Base-by-base conservation (phyloP, 1,284 basidiomycete species). In the Apiotrichum sp. region DNA sequence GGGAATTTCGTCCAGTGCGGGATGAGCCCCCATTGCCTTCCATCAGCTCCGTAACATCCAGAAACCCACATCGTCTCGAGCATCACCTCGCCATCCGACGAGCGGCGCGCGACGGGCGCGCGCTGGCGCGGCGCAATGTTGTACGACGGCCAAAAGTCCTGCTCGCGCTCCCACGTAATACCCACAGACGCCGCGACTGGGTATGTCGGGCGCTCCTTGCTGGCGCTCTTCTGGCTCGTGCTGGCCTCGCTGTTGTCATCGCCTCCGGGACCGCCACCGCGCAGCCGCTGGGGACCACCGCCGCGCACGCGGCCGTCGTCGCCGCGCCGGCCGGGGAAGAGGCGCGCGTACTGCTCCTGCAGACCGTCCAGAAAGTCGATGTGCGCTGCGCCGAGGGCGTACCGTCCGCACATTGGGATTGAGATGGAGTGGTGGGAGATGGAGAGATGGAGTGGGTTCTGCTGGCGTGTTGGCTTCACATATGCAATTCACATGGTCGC, bases 21-120 rank as follows among this genome's bases (percentile, higher is more conserved):
- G 2, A 92, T 82, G 2, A 97, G 79, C 1, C 93, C 93, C 93
- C 93, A 97, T 68, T 86, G 86, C 91, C 90, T 89, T 44, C 8
- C 35, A 50, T 42, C 43, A 58, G 52, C 13, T 13, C 9, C 36
- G 36, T 38, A 11, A 14, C 8, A 33, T 29, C 9, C 4, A 13
- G 3, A 53, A 41, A 54, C 67, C 56, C 38, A 73, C 71, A 76
- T 75, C 2, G 75, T 72, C 61, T 75, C 72, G 9, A 76, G 59
- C 52, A 73, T 66, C 0, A 64, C 63, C 16, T 62, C 57, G n/a
- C 66, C 66, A 29, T 29, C 29, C 29, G 29, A 29, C 29, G 29
- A 85, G 67, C 85, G 83, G 59, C 84, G 3, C 59, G 56, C 56
- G 6, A 76, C 68, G 0, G 72, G 65, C 5, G 68, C 68, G 47